phyloP scores from a whole-genome alignment of 2,329 filamentous ascomycete genomes.

The Fusarium scirpi region DNA sequence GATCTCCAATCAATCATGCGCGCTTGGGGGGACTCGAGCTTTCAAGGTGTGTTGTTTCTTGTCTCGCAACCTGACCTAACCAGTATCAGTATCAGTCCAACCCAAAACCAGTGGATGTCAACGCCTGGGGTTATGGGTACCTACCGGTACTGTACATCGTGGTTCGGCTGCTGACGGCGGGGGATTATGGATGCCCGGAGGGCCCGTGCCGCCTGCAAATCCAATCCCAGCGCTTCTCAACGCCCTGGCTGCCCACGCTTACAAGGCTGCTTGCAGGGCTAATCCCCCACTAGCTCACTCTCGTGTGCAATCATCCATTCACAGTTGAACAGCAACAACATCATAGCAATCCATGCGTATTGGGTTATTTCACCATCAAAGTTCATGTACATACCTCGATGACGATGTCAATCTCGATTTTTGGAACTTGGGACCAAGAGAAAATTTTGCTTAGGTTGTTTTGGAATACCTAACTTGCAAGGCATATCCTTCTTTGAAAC shows the following conservation, averaged over 20 bases:
- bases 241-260: conserved; percentile 25
- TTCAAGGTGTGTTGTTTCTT: conserved; percentile 28
- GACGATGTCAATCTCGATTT: conserved; percentile 7
- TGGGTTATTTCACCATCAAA: neutral
- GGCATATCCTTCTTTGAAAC: conserved; percentile 29
- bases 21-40: conserved; percentile 20
- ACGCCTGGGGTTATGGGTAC: conserved; percentile 22
- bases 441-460: neutral
- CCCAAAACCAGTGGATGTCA: conserved; percentile 10
- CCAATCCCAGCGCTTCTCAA: conserved; percentile 29
- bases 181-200: conserved; percentile 8
- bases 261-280: conserved; percentile 33
- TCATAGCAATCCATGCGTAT: conserved; percentile 14
- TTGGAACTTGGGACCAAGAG: neutral
- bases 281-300: conserved; percentile 31
- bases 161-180: conserved; percentile 14
- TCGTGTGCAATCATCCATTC: conserved; percentile 8
- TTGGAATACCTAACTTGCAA: conserved; percentile 7
- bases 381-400: conserved; percentile 14
- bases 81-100: conserved; percentile 5
- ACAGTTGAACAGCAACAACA: conserved; percentile 18
- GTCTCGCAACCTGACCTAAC: conserved; percentile 32
- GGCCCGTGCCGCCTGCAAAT: conserved; percentile 33
- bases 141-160: neutral
- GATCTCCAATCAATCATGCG: conserved; percentile 43